Conservation (phyloP, 768 basidiomycete genomes). For the Calvatia gigantea region DNA sequence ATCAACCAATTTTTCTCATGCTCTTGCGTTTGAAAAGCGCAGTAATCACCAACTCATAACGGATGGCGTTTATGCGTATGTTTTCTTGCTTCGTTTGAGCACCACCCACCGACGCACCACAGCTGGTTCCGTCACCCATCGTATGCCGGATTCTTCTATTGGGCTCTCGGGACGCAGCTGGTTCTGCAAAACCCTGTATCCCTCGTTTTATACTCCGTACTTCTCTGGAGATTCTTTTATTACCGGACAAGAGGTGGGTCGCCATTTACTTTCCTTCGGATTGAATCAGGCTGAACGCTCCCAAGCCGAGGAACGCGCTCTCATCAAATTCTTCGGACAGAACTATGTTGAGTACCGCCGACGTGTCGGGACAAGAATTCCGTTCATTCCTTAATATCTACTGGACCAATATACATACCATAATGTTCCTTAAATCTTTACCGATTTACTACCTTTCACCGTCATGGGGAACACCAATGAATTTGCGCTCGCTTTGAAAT, state of each 20-base stretch:
- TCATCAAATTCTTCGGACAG: slow-evolving; percentile 87
- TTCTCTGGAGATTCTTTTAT: slow-evolving; percentile 89
- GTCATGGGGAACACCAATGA: too few relatives aligned
- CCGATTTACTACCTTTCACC: too few relatives aligned
- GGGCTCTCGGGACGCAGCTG: slow-evolving; percentile 94
- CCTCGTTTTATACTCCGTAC: slow-evolving; percentile 56
- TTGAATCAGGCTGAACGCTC: not conserved
- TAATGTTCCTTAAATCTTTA: too few relatives aligned
- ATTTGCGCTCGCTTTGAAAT: too few relatives aligned
- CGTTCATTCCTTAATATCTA: slow-evolving; percentile 62
- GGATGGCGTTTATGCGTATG: slow-evolving; percentile 84
- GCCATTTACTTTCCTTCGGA: not conserved
- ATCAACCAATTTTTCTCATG: slow-evolving; percentile 88
- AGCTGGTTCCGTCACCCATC: slow-evolving; percentile 94
- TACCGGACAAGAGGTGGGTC: slow-evolving; percentile 71
- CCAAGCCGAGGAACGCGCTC: slow-evolving; percentile 75
- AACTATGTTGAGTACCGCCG: slow-evolving; percentile 77
- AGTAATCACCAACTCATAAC: slow-evolving; percentile 79
- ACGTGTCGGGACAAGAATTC: slow-evolving; percentile 82
- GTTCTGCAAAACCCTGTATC: slow-evolving; percentile 84
- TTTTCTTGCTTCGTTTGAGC: slow-evolving; percentile 10
- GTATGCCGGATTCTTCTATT: slow-evolving; percentile 96
- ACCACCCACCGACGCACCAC: not conserved
- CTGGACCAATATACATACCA: not conserved
- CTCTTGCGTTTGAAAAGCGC: slow-evolving; percentile 73